A percentile compares a stretch with the other conserved stretches of the same genome.
phyloP scores from a whole-genome alignment of 306 rosid genomes.

The Quercus suber region DNA sequence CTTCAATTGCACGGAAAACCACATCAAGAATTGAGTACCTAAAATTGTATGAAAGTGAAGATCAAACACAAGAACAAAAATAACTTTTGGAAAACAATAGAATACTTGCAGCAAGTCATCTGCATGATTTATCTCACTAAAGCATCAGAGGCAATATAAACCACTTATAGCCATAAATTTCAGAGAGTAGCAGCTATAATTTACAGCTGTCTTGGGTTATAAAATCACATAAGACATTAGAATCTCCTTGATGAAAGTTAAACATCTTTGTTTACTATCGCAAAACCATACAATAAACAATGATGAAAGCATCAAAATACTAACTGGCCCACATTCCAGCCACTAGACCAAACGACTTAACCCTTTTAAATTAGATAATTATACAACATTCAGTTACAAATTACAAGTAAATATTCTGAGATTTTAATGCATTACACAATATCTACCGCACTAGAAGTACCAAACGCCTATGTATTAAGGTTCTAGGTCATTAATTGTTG shows the following conservation, averaged over 20 bases:
- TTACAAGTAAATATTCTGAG: not conserved
- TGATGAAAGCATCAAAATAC: not conserved
- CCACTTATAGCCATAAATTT: not conserved
- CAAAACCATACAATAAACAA: not conserved
- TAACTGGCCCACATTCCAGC: not conserved
- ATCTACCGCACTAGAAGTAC: not conserved
- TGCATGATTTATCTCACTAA: not conserved
- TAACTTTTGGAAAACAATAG: not conserved
- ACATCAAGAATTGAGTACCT: conserved; percentile 78
- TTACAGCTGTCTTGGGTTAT: not conserved
- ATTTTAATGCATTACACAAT: not conserved
- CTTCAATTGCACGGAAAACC: conserved; percentile 70
- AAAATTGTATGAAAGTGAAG: conserved; percentile 29
- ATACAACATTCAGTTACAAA: not conserved
- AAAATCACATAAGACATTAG: not conserved
- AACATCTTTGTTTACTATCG: not conserved
- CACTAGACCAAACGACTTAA: not conserved
- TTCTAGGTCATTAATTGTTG: not conserved
- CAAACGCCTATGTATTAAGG: not conserved
- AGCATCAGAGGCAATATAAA: not conserved
- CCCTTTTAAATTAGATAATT: not conserved
- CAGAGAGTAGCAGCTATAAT: not conserved
- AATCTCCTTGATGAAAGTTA: not conserved
- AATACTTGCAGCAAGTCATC: not conserved
- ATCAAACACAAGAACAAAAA: not conserved